Evolutionary conservation across 2,329 filamentous ascomycete species (phyloP), one percentile per base, ranked within the genome.

Genomic region (Remersonia thermophila): DNA sequence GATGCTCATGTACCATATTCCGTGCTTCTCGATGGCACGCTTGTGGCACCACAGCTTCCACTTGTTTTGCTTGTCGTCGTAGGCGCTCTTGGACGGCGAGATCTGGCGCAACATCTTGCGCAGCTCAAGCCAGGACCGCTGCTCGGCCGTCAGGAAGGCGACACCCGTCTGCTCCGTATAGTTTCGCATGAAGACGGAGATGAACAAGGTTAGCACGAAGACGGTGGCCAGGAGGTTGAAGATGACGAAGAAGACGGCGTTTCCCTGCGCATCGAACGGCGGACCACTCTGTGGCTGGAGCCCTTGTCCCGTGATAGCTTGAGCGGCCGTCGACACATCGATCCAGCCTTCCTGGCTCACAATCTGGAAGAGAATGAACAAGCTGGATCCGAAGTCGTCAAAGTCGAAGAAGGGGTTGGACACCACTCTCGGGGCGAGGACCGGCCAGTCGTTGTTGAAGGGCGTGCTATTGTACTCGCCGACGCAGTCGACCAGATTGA

Each of bases 181-280:
- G 57, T 95, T 98, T 42, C 91, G 84, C 91, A 98, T 98, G 58
- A 98, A 98, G 42, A 98, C 91, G 38, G 91, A 96, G 32, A 98
- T 93, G 58, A 98, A 98, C 53, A 98, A 66, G 1, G 91, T 98
- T 53, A 98, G 69, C 43, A 98, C 82, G 60, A 98, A 98, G 45
- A 98, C 89, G 0, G 91, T 91, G 23, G 86, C 86, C 50, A 98
- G 70, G 55, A 98, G 73, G 60, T 98, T 98, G 75, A 96, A 98
- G 4, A 89, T 69, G 38, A 98, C 76, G 55, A 98, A 95, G 66
- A 95, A 98, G 26, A 96, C 58, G 0, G 84, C 87, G 47, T 98
- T 96, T 28, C 81, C 86, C 51, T 87, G 76, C 1, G 81, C 73
- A 2, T 7, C 32, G 34, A 30, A 49, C 2, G 48, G 48, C 17